Base-by-base conservation (phyloP, 1,139 yeast species). In the Candida glucosophila region DNA sequence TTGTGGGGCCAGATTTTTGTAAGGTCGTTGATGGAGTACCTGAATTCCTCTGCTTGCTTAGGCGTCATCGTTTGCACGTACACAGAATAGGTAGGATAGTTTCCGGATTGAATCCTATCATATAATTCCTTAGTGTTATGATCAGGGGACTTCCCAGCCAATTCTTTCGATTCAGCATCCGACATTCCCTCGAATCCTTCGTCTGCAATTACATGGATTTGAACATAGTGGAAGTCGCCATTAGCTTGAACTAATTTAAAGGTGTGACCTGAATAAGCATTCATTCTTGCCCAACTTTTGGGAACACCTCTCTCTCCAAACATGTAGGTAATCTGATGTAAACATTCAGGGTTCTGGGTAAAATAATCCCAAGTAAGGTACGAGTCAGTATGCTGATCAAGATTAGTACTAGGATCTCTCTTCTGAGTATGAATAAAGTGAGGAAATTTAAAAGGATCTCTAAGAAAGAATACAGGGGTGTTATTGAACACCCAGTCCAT, bases 261-360 rank as follows among this genome's bases (percentile, higher is more conserved):
- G 23, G 86, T 70, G 56, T 77, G 86, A 26, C 86, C 86, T 4
- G 86, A 77, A 57, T 73, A 78, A 30, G 83, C 82, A 52, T 78
- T 65, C 83, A 77, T 76, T 37, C 67, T 56, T 39, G 81, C 67
- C 61, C 64, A 69, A 11, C 72, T 59, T 19, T 69, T 66, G 14
- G 88, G 88, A 23, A 80, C 75, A 36, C 88, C 88, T 47, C 88
- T 68, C 55, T 77, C 82, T 23, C 77, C 68, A 49, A 76, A 75
- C 52, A 77, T 55, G 27, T 67, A 66, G 62, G 73, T 67, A 29
- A 77, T 63, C 50, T 77, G 83, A 44, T 77, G 83, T 30, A 69
- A 46, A 5, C 72, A 56, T 47, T 76, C 88, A 30, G 67, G 77
- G 55, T 78, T 78, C 40, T 67, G 59, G 20, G 73, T 61, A 39